A percentile compares a stretch with the other conserved stretches of the same genome.
Evolutionary conservation across 2,329 filamentous ascomycete species (phyloP).

Genomic region (Alternaria brassicicola): DNA sequence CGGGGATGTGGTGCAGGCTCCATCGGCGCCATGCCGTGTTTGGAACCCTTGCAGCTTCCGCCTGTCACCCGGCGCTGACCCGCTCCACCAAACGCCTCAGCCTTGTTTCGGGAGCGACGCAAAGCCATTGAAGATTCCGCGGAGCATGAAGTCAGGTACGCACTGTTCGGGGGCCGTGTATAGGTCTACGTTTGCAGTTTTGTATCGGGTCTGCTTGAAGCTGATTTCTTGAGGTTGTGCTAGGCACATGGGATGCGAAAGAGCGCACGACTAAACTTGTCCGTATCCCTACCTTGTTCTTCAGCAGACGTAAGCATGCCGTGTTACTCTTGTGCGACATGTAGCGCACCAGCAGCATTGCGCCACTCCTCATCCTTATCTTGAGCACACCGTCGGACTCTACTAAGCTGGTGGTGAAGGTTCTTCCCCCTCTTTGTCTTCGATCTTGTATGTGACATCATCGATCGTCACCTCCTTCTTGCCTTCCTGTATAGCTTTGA

Average conservation of each 20-base stretch:
- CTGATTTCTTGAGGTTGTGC: neutral
- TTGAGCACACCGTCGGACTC: neutral
- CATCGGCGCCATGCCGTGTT: slow-evolving; percentile 3
- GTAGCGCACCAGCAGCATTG: neutral
- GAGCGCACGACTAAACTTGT: neutral
- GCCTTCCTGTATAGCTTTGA: neutral
- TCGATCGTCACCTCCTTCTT: neutral
- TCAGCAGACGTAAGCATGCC: neutral
- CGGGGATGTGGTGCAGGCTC: slow-evolving; percentile 6
- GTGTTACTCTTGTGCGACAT: neutral
- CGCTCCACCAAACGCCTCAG: slow-evolving; percentile 17
- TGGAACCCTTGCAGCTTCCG: slow-evolving; percentile 1
- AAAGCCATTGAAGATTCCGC: neutral
- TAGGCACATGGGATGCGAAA: neutral
- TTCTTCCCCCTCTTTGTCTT: neutral
- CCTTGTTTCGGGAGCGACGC: slow-evolving; percentile 11
- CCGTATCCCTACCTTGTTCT: neutral
- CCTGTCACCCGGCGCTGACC: slow-evolving; percentile 7
- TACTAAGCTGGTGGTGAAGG: neutral
- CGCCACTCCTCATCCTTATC: neutral
- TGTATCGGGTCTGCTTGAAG: neutral
- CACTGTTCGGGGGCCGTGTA: neutral
- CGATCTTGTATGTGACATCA: neutral
- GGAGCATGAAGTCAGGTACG: neutral
- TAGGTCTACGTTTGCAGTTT: neutral